These are phyloP conservation scores for Fusarium sp. DNA, from an alignment of 2,329 filamentous ascomycete species.

Conservation along the genomic window DNA sequence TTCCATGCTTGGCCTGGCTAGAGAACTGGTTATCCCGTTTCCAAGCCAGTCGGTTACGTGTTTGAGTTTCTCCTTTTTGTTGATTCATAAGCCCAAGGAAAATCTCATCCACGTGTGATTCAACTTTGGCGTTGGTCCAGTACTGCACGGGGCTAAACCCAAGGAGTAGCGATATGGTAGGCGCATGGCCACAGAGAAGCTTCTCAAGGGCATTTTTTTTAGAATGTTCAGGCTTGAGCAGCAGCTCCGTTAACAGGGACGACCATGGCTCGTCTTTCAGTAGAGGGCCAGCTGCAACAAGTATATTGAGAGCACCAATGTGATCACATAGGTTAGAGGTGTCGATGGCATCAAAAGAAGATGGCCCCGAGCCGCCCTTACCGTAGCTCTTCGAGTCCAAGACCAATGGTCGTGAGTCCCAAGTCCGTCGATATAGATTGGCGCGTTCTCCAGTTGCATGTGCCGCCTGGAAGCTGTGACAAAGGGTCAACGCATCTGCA, in stretches of 20 bases:
- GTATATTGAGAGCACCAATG: constrained; percentile 54
- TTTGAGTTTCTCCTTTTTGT: constrained; percentile 36
- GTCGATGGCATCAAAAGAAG: constrained; percentile 68
- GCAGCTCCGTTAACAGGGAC: constrained; percentile 62
- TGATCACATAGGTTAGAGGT: constrained; percentile 61
- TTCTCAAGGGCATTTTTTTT: constrained; percentile 52
- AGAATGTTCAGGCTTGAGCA: constrained; percentile 51
- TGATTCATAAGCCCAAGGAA: constrained; percentile 45
- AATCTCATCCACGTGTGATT: constrained; percentile 57
- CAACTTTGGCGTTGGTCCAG: constrained; percentile 62
- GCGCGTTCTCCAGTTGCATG: constrained; percentile 50
- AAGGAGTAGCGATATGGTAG: constrained; percentile 62
- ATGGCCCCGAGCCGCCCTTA: constrained; percentile 51
- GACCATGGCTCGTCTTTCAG: constrained; percentile 59
- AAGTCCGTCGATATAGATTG: constrained; percentile 58
- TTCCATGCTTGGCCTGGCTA: constrained; percentile 33
- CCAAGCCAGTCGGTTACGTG: constrained; percentile 53
- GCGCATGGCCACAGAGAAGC: constrained; percentile 61
- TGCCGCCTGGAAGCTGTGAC: constrained; percentile 63
- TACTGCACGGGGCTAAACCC: constrained; percentile 64
- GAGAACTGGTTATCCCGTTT: constrained; percentile 53
- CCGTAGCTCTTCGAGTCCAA: constrained; percentile 60
- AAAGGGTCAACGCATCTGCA: constrained; percentile 65
- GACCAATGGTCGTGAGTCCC: constrained; percentile 54
- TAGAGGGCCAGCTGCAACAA: constrained; percentile 61